Conservation (phyloP, 2,329 filamentous ascomycete genomes). For the Acrodontium crateriforme region DNA sequence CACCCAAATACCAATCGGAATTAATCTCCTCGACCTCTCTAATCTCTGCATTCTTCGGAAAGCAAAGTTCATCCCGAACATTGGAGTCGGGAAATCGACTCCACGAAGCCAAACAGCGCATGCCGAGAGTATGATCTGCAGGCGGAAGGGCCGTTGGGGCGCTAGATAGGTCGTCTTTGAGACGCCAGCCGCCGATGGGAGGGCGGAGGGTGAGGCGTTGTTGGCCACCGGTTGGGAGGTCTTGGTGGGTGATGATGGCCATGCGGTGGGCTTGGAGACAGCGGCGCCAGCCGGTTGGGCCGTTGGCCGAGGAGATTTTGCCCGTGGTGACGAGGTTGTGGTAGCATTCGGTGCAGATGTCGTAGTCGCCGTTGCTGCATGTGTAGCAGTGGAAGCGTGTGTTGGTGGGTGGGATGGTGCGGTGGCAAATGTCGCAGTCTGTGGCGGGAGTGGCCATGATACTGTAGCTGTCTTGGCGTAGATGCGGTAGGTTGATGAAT, state of each 20-base stretch:
- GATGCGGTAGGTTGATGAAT: conserved; percentile 16
- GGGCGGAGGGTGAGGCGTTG: conserved; percentile 55
- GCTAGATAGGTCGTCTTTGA: conserved; percentile 36
- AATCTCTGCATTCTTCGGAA: conserved; percentile 72
- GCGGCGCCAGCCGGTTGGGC: conserved; percentile 66
- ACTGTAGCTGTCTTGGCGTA: conserved; percentile 29
- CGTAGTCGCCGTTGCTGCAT: conserved; percentile 72
- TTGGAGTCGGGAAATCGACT: conserved; percentile 57
- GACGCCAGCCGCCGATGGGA: conserved; percentile 60
- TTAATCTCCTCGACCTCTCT: conserved; percentile 76
- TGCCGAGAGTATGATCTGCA: conserved; percentile 60
- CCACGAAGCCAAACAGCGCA: conserved; percentile 54
- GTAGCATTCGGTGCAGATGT: conserved; percentile 73
- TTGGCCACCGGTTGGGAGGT: conserved; percentile 47
- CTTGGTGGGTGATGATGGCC: conserved; percentile 64
- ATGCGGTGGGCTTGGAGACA: conserved; percentile 74
- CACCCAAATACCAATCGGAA: conserved; percentile 78
- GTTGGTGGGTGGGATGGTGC: conserved; percentile 54
- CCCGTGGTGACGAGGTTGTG: conserved; percentile 46
- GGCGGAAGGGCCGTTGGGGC: conserved; percentile 29
- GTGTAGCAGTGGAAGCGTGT: conserved; percentile 67
- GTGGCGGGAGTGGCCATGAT: conserved; percentile 45
- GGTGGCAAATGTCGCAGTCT: conserved; percentile 64
- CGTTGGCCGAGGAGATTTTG: conserved; percentile 61
- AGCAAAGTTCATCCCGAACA: conserved; percentile 62